These are phyloP conservation scores for Suhomyces sp. DNA, from an alignment of 805 yeast genomes.

Conservation along the genomic window DNA sequence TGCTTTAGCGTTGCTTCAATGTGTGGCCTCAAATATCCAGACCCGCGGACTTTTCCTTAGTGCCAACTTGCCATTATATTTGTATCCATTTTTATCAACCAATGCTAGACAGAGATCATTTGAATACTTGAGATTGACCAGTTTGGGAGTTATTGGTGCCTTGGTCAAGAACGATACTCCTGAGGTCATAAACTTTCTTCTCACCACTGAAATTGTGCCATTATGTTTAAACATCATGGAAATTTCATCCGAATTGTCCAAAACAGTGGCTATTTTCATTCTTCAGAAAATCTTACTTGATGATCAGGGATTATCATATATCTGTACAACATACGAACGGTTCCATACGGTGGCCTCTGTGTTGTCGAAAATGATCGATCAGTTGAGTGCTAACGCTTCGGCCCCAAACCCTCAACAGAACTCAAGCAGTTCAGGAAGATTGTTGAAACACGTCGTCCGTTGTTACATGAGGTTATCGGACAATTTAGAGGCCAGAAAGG, in stretches of 20 bases:
- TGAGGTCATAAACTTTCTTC: slow-evolving; percentile 85
- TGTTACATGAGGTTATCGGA: slow-evolving; percentile 90
- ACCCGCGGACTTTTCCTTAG: slow-evolving; percentile 80
- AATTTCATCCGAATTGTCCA: slow-evolving; percentile 86
- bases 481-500: slow-evolving; percentile 85
- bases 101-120: slow-evolving; percentile 89
- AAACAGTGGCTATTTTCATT: slow-evolving; percentile 95
- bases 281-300: slow-evolving; percentile 90
- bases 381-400: slow-evolving; percentile 52
- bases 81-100: slow-evolving; percentile 92
- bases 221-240: slow-evolving; percentile 94
- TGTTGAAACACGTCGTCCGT: slow-evolving; percentile 89
- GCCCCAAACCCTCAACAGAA: slow-evolving; percentile 42
- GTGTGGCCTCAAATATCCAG: slow-evolving; percentile 94
- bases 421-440: slow-evolving; percentile 63
- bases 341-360: slow-evolving; percentile 93
- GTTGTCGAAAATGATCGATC: slow-evolving; percentile 83
- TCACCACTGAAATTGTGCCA: slow-evolving; percentile 96
- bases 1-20: slow-evolving; percentile 90
- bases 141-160: slow-evolving; percentile 96
- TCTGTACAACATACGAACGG: slow-evolving; percentile 93
- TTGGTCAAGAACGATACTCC: slow-evolving; percentile 94
- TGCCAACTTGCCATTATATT: slow-evolving; percentile 88
- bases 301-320: slow-evolving; percentile 86
- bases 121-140: slow-evolving; percentile 88